Evolutionary conservation across 2,329 filamentous ascomycete genomes (phyloP).

Genomic region (Dactylellina cionopaga): DNA sequence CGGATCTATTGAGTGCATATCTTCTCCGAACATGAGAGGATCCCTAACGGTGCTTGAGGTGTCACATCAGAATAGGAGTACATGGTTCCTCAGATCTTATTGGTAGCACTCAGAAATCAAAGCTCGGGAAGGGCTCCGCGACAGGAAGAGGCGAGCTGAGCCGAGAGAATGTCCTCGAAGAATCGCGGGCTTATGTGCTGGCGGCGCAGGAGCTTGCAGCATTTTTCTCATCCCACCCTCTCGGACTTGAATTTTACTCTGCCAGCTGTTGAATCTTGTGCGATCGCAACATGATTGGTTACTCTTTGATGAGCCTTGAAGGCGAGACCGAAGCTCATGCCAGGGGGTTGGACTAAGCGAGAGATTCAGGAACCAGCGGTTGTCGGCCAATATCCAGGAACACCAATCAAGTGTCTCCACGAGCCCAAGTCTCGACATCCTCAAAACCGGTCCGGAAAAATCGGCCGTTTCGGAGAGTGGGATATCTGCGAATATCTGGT

Average conservation of each 20-base stretch:
- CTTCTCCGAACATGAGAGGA: conserved; percentile 17
- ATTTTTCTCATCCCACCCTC: conserved; percentile 35
- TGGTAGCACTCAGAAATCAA: conserved; percentile 27
- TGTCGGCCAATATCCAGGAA: conserved; percentile 48
- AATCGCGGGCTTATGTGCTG: conserved; percentile 29
- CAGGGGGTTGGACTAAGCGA: conserved; percentile 47
- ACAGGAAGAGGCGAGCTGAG: conserved; percentile 40
- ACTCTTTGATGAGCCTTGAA: conserved; percentile 37
- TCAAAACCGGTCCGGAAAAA: conserved; percentile 45
- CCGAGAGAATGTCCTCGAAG: conserved; percentile 20
- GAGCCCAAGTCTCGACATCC: conserved; percentile 40
- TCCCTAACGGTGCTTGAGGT: conserved; percentile 12
- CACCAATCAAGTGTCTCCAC: conserved; percentile 50
- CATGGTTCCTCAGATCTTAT: conserved; percentile 13
- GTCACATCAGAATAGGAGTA: conserved; percentile 45
- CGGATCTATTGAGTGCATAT: conserved; percentile 13
- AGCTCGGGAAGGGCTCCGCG: conserved; percentile 32
- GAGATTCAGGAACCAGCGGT: conserved; percentile 49
- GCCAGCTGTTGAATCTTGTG: conserved; percentile 19
- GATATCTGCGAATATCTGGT: conserved; percentile 22
- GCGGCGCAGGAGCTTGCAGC: conserved; percentile 51
- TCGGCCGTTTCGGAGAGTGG: conserved; percentile 27
- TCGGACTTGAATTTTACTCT: conserved; percentile 9
- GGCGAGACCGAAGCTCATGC: conserved; percentile 40
- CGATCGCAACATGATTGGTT: conserved; percentile 43